These are phyloP conservation scores for Trichoderma simmonsii DNA, from an alignment of 2,329 filamentous ascomycete species.

Conservation along the genomic window DNA sequence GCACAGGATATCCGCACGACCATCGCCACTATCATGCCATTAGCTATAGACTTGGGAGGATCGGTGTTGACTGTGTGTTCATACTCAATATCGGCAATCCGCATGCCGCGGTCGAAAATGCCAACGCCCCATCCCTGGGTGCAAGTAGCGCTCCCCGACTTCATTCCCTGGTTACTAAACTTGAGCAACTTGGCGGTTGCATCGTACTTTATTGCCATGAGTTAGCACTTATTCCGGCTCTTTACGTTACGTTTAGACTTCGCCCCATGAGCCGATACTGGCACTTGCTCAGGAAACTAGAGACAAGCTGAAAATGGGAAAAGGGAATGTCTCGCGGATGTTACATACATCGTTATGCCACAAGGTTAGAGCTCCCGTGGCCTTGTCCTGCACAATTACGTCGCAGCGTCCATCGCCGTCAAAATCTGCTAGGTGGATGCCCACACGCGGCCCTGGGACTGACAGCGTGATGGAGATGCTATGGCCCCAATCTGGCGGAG, in stretches of 20 bases:
- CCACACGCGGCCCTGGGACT: neutral
- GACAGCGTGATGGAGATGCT: neutral
- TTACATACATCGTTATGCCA: neutral
- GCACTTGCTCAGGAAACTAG: too few species aligned
- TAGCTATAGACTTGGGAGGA: neutral
- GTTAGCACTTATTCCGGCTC: neutral
- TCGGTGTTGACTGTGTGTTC: neutral
- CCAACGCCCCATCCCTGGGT: neutral
- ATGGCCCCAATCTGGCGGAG: neutral
- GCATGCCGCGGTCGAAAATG: neutral
- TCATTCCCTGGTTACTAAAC: neutral
- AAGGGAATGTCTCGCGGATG: too few species aligned
- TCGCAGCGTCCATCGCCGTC: neutral
- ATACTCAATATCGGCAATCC: neutral
- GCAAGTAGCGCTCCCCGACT: neutral
- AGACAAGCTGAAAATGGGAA: too few species aligned
- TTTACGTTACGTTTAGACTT: slow-evolving; percentile 10
- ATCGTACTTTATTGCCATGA: neutral
- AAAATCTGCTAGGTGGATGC: neutral
- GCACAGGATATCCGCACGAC: neutral
- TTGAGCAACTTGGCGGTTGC: neutral
- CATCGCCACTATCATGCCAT: neutral
- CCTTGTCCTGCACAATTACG: neutral
- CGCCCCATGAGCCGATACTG: too few species aligned
- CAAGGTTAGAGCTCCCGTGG: neutral